A percentile compares a stretch with the other conserved stretches of the same genome.
Evolutionary conservation across 352 stramenopile genomes (phyloP).

Genomic region (Phytophthora gonapodyides): DNA sequence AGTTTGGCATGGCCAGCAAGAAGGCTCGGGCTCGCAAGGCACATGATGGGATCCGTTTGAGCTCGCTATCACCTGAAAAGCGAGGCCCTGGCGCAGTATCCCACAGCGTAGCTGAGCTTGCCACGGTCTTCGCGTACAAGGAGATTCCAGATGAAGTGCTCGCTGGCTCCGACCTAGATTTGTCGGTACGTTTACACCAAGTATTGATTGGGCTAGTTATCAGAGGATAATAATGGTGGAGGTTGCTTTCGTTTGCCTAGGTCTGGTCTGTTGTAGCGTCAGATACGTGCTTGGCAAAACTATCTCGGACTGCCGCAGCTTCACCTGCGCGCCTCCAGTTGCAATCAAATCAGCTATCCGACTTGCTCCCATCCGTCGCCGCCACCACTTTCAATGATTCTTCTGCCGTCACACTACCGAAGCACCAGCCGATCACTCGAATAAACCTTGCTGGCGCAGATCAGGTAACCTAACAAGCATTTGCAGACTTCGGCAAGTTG

Average conservation of each 20-base stretch:
- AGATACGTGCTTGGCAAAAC: slow-evolving; percentile 57
- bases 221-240: neutral
- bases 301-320: slow-evolving; percentile 21
- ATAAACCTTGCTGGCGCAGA: slow-evolving; percentile 71
- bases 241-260: slow-evolving; percentile 17
- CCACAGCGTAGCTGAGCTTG: slow-evolving; percentile 44
- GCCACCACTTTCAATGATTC: slow-evolving; percentile 2
- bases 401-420: neutral
- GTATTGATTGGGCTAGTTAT: neutral
- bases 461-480: slow-evolving; percentile 29
- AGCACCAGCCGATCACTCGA: slow-evolving; percentile 19
- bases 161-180: slow-evolving; percentile 55
- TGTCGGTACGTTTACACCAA: slow-evolving; percentile 45
- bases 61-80: slow-evolving; percentile 27
- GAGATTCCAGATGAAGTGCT: slow-evolving; percentile 72
- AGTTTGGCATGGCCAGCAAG: slow-evolving; percentile 37
- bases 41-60: slow-evolving; percentile 57
- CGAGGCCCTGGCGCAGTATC: neutral
- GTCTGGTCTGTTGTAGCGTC: slow-evolving; percentile 70
- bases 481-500: neutral
- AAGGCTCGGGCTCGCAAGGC: slow-evolving; percentile 42
- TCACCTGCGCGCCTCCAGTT: slow-evolving; percentile 5
- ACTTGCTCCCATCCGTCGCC: slow-evolving; percentile 32
- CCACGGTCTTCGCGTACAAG: slow-evolving; percentile 54
- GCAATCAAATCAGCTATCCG: slow-evolving; percentile 46